Evolutionary conservation across 1,139 yeast species (phyloP).

Genomic region (Pichia sp.): DNA sequence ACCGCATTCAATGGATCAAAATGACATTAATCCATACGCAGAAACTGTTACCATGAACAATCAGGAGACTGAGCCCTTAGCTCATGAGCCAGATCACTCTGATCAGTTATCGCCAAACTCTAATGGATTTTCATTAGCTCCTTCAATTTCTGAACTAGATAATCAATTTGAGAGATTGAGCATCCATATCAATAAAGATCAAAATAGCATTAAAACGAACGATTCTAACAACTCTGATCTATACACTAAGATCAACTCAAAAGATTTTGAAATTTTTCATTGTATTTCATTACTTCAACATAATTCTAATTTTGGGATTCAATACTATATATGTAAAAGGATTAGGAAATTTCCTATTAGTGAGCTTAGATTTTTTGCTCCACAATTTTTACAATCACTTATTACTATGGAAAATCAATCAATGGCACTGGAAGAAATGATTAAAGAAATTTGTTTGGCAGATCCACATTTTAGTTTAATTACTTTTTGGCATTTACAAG

Average conservation of each 20-base stretch:
- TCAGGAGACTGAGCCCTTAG: too few species aligned
- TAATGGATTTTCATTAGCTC: too few species aligned
- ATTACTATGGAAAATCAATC: slow-evolving; percentile 84
- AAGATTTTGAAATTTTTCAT: slow-evolving; percentile 55
- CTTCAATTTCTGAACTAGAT: neutral
- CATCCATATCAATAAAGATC: slow-evolving; percentile 2
- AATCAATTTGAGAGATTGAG: slow-evolving; percentile 12
- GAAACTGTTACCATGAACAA: too few species aligned
- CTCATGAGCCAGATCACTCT: too few species aligned
- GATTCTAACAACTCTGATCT: slow-evolving; percentile 9
- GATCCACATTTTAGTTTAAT: slow-evolving; percentile 84
- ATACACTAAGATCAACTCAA: slow-evolving; percentile 34
- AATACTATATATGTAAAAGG: slow-evolving; percentile 62
- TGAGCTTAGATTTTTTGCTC: slow-evolving; percentile 83
- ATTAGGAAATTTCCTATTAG: slow-evolving; percentile 47
- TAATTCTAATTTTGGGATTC: slow-evolving; percentile 71
- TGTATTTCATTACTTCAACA: slow-evolving; percentile 63
- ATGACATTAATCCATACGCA: too few species aligned
- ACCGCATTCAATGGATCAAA: too few species aligned
- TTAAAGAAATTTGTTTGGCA: slow-evolving; percentile 58
- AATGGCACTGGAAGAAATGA: slow-evolving; percentile 81
- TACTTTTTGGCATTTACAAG: slow-evolving; percentile 87
- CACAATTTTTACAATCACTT: slow-evolving; percentile 80
- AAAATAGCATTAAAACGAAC: neutral
- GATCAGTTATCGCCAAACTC: too few species aligned